A percentile compares a stretch with the other conserved stretches of the same genome.
These are phyloP conservation scores for Amylocarpus encephaloides DNA, from an alignment of 2,329 filamentous ascomycete genomes.

Conservation along the genomic window DNA sequence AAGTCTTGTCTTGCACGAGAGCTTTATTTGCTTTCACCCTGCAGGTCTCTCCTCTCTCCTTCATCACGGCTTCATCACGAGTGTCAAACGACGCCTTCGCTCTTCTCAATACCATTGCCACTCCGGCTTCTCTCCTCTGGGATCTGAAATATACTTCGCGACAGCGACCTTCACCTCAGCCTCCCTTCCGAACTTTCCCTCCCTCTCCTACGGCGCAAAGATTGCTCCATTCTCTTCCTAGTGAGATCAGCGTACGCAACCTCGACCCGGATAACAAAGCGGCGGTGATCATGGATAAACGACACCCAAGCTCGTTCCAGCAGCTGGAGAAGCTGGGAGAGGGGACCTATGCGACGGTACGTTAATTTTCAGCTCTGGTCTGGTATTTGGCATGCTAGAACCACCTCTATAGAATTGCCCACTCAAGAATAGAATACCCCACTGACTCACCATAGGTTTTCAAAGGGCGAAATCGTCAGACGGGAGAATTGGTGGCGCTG, in stretches of 20 bases:
- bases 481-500: conserved; percentile 89
- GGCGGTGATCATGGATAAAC: conserved; percentile 67
- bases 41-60: conserved; percentile 5
- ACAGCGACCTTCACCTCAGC: conserved; percentile 25
- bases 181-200: conserved; percentile 28
- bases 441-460: conserved; percentile 63
- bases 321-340: conserved; percentile 98
- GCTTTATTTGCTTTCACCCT: conserved; percentile 1
- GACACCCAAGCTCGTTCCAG: conserved; percentile 88
- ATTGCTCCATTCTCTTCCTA: conserved; percentile 25
- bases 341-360: conserved; percentile 94
- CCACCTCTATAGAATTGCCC: no score
- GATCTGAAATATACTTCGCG: conserved; percentile 33
- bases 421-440: conserved; percentile 1
- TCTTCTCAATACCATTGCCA: conserved; percentile 32
- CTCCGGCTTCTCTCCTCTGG: conserved; percentile 38
- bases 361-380: conserved; percentile 8
- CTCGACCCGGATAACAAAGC: conserved; percentile 23
- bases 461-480: conserved; percentile 95
- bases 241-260: conserved; percentile 30
- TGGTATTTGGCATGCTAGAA: not conserved
- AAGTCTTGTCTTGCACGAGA: conserved; percentile 2
- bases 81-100: conserved; percentile 27
- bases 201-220: conserved; percentile 24
- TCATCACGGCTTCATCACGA: conserved; percentile 29